These are phyloP conservation scores for Boletus reticuloceps DNA, from an alignment of 768 basidiomycete genomes.

Conservation along the genomic window DNA sequence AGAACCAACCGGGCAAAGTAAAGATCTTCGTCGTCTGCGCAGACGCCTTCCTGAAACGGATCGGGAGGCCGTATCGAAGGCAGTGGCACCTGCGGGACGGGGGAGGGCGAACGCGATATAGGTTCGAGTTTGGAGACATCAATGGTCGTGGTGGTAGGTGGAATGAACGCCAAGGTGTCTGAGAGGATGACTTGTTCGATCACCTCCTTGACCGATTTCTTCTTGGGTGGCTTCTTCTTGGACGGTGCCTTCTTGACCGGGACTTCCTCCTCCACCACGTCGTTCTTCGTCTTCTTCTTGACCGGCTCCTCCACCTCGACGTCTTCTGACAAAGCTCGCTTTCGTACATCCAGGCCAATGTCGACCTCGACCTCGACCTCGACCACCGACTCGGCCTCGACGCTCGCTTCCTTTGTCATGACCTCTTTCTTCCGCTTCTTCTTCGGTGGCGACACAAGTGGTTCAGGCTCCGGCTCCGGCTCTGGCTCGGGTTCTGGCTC, in stretches of 20 bases:
- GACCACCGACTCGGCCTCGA: conserved; percentile 60
- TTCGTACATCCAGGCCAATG: conserved; percentile 35
- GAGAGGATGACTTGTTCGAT: conserved; percentile 53
- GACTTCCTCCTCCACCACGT: conserved; percentile 36
- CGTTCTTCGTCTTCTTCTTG: conserved; percentile 31
- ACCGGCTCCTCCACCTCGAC: conserved; percentile 32
- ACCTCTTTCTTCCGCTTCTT: conserved; percentile 58
- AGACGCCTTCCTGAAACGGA: conserved; percentile 54
- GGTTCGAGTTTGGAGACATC: conserved; percentile 44
- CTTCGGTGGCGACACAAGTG: conserved; percentile 44
- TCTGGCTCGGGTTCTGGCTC: conserved; percentile 34
- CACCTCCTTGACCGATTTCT: conserved; percentile 34
- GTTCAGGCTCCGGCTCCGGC: conserved; percentile 27
- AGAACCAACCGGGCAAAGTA: conserved; percentile 60
- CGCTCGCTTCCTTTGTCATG: conserved; percentile 33
- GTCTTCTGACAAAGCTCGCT: conserved; percentile 46
- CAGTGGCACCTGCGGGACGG: conserved; percentile 40
- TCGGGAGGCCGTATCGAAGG: conserved; percentile 51
- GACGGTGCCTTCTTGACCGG: conserved; percentile 28
- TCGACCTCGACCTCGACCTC: conserved; percentile 43
- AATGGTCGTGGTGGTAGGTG: conserved; percentile 50
- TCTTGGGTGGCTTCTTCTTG: conserved; percentile 38
- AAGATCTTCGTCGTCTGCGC: conserved; percentile 86
- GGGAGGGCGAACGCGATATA: conserved; percentile 50
- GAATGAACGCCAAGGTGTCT: conserved; percentile 47